Conservation (phyloP, 2,329 filamentous ascomycete species). For the Nemania diffusa region DNA sequence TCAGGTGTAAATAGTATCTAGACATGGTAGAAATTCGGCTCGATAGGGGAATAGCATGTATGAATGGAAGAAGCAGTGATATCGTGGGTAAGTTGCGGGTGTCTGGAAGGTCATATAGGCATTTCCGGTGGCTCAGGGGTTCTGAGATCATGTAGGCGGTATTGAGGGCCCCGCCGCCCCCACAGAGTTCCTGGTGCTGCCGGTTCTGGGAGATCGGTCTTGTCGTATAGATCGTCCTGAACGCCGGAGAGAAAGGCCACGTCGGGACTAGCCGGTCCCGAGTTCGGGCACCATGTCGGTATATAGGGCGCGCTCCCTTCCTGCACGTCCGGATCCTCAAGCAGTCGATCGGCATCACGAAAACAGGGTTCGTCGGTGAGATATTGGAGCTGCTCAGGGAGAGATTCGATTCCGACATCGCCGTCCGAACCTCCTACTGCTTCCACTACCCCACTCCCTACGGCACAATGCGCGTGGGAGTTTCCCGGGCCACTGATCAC, state of each 20-base stretch:
- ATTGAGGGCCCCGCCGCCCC: neutral
- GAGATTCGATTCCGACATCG: neutral
- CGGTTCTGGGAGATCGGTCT: neutral
- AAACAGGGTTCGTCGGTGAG: neutral
- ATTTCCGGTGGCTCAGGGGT: constrained; percentile 21
- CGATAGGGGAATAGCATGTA: too few species aligned
- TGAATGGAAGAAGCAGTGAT: too few species aligned
- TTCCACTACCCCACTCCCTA: neutral
- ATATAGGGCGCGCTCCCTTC: neutral
- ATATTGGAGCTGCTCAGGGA: neutral
- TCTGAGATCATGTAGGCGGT: neutral
- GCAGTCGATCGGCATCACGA: neutral
- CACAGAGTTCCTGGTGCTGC: neutral
- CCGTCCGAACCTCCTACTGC: neutral
- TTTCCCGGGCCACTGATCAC: constrained; percentile 34
- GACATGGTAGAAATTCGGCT: too few species aligned
- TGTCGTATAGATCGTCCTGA: neutral
- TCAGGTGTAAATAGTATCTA: too few species aligned
- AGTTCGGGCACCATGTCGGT: neutral
- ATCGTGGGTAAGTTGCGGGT: too few species aligned
- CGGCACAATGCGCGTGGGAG: constrained; percentile 31
- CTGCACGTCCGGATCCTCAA: neutral
- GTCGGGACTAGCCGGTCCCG: neutral
- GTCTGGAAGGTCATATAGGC: constrained; percentile 10
- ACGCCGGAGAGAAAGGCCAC: neutral